phyloP scores from a whole-genome alignment of 768 basidiomycete genomes.

The Leccinum obscurum region DNA sequence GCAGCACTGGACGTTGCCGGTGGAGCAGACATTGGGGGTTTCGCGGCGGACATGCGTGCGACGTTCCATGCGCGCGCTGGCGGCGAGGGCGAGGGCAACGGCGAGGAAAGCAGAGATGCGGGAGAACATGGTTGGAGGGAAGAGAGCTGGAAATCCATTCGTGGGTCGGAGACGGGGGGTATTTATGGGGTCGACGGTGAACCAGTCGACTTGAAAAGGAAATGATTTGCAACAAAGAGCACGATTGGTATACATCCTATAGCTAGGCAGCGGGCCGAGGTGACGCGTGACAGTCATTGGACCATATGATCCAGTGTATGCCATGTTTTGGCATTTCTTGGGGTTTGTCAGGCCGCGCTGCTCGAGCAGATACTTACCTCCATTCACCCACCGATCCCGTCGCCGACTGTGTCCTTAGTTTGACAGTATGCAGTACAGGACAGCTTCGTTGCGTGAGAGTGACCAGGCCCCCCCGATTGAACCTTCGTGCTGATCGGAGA shows the following conservation, averaged over 20 bases:
- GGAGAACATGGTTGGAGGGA: slow-evolving; percentile 22
- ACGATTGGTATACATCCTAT: neutral
- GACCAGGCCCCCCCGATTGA: neutral
- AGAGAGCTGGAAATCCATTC: neutral
- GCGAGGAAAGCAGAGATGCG: slow-evolving; percentile 21
- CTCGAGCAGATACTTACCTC: neutral
- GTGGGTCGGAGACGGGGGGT: slow-evolving; percentile 5
- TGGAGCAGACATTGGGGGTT: slow-evolving; percentile 14
- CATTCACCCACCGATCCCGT: neutral
- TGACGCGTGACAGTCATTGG: slow-evolving; percentile 16
- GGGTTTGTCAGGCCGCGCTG: neutral
- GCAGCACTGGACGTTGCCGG: slow-evolving; percentile 24
- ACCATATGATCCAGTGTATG: slow-evolving; percentile 2
- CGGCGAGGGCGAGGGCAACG: slow-evolving; percentile 15
- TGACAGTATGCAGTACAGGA: neutral
- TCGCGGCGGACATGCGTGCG: slow-evolving; percentile 13
- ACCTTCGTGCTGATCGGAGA: neutral
- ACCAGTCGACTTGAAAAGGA: slow-evolving; percentile 13
- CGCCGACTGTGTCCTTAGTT: neutral
- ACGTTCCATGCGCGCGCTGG: slow-evolving; percentile 27
- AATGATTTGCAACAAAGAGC: slow-evolving; percentile 5
- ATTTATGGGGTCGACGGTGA: slow-evolving; percentile 24
- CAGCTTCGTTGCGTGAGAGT: neutral
- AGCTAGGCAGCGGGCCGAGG: neutral
- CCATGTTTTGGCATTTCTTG: slow-evolving; percentile 10